phyloP scores from a whole-genome alignment of 1,284 basidiomycete genomes.

The Golubevia pallescens region DNA sequence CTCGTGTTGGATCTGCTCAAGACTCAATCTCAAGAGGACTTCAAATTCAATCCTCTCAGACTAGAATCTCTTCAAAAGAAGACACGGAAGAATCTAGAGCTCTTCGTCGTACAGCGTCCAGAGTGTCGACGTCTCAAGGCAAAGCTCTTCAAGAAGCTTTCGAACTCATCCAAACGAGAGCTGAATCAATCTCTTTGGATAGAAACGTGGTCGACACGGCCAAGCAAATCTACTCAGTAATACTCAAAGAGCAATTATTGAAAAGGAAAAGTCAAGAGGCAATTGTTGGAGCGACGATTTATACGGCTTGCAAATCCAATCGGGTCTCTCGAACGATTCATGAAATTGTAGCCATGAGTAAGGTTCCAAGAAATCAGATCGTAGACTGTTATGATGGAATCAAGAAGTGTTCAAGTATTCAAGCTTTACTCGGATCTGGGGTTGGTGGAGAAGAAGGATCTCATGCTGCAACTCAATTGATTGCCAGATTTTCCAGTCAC shows the following conservation, averaged over 20 bases:
- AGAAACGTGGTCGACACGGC: constrained; percentile 57
- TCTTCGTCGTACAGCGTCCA: constrained; percentile 40
- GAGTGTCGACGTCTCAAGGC: too few species aligned
- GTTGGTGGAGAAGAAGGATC: not conserved
- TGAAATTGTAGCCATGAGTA: constrained; percentile 59
- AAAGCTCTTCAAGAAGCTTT: constrained; percentile 37
- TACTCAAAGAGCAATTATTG: constrained; percentile 57
- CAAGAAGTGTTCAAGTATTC: constrained; percentile 53
- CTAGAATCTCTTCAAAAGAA: constrained; percentile 53
- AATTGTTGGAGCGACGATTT: constrained; percentile 62
- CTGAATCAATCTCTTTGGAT: constrained; percentile 57
- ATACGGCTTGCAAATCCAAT: constrained; percentile 58
- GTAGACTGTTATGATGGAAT: constrained; percentile 63
- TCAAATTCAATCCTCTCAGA: constrained; percentile 55
- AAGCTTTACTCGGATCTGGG: too few species aligned
- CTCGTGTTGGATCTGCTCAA: constrained; percentile 57
- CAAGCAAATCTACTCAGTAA: constrained; percentile 59
- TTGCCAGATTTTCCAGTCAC: too few species aligned
- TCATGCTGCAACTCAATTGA: too few species aligned
- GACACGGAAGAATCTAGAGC: constrained; percentile 54
- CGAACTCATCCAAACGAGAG: constrained; percentile 62
- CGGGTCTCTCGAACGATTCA: constrained; percentile 60
- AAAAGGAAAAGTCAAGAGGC: constrained; percentile 59
- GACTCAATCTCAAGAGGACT: constrained; percentile 61
- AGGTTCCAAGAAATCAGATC: constrained; percentile 57